phyloP scores from a whole-genome alignment of 495 filamentous ascomycete genomes.

The Cetradonia linearis region DNA sequence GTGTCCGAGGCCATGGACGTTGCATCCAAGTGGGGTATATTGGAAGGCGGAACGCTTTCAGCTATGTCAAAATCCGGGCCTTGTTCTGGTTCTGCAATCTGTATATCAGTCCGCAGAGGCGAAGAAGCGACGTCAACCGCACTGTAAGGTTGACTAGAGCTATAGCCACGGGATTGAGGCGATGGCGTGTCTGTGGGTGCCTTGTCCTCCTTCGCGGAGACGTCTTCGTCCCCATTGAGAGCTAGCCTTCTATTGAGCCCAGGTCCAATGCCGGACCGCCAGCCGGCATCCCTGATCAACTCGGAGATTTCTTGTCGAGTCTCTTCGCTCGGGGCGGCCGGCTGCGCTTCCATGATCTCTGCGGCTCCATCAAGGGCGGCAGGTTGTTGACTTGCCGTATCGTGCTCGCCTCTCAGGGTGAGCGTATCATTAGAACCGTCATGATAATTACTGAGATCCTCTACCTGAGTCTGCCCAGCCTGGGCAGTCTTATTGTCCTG shows the following conservation, averaged over 20 bases:
- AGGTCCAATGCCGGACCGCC: slow-evolving; percentile 32
- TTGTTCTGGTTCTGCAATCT: not conserved
- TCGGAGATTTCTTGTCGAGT: slow-evolving; percentile 29
- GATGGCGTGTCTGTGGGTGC: slow-evolving; percentile 18
- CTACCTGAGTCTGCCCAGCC: not conserved
- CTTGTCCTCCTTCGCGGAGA: slow-evolving; percentile 11
- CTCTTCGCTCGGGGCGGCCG: slow-evolving; percentile 20
- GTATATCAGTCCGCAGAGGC: slow-evolving; percentile 1
- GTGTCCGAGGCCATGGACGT: not conserved
- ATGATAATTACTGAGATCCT: not conserved
- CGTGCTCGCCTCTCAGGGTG: not conserved
- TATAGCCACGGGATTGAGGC: slow-evolving; percentile 27
- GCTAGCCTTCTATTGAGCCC: slow-evolving; percentile 21
- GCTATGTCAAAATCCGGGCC: not conserved
- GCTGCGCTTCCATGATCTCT: not conserved
- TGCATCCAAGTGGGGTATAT: not conserved
- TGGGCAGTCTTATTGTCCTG: too few relatives aligned
- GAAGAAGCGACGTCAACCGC: slow-evolving; percentile 12
- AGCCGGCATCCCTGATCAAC: slow-evolving; percentile 34
- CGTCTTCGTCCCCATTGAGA: slow-evolving; percentile 14
- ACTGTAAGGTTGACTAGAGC: slow-evolving; percentile 26
- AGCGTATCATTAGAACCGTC: not conserved
- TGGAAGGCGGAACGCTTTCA: slow-evolving; percentile 8
- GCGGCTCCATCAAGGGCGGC: not conserved
- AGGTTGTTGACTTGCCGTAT: not conserved